Evolutionary conservation across 345 rosid genomes (phyloP).

Genomic region (Stellera chamaejasme): DNA sequence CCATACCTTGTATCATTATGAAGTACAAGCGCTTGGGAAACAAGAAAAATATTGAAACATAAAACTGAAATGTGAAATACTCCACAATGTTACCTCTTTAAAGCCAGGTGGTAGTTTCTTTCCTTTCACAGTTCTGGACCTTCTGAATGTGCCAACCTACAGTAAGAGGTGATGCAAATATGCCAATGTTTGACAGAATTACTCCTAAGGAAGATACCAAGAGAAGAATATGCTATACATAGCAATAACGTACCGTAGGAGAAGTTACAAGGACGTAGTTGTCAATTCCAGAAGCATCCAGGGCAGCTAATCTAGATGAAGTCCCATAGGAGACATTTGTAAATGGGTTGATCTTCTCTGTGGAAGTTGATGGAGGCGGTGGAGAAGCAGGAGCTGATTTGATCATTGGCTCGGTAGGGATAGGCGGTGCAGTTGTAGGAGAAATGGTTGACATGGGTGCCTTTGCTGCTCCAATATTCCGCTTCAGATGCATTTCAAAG

Average conservation of each 20-base stretch:
- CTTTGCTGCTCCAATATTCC: constrained; percentile 51
- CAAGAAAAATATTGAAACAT: neutral
- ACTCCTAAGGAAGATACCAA: neutral
- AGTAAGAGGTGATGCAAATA: constrained; percentile 10
- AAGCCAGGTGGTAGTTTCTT: constrained; percentile 61
- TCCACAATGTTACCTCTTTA: constrained; percentile 48
- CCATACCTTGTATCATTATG: too few relatives aligned
- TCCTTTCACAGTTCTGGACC: constrained; percentile 71
- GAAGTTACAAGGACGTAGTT: constrained; percentile 67
- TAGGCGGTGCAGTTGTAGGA: constrained; percentile 70
- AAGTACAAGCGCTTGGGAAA: constrained; percentile 1
- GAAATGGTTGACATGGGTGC: constrained; percentile 44
- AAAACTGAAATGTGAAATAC: constrained; percentile 3
- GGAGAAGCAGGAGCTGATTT: constrained; percentile 35
- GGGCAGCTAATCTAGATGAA: constrained; percentile 61
- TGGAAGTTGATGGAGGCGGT: constrained; percentile 36
- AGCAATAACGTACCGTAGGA: constrained; percentile 45
- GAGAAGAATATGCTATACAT: constrained; percentile 7
- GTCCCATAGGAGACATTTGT: constrained; percentile 47
- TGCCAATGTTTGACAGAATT: constrained; percentile 3
- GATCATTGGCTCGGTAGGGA: constrained; percentile 72
- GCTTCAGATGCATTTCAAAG: constrained; percentile 83
- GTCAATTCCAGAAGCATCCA: constrained; percentile 74
- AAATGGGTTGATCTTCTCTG: constrained; percentile 56
- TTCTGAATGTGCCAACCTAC: constrained; percentile 75